Evolutionary conservation across 1,139 yeast species (phyloP), one percentile per base, ranked within the genome.

Genomic region (Saccharomycopsis hybrid): DNA sequence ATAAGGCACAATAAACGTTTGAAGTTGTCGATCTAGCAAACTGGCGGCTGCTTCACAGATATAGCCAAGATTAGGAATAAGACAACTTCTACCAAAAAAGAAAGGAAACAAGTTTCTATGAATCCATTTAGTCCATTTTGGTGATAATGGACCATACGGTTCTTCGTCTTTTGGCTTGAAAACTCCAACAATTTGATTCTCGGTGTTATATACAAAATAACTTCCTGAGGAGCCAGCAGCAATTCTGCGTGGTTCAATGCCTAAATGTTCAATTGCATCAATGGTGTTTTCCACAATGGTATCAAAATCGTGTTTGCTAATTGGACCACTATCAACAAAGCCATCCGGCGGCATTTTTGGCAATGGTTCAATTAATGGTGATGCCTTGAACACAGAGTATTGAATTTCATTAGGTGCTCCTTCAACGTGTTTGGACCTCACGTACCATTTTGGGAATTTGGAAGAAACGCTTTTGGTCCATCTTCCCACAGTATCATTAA

Each of bases 101-200:
- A 89, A 84, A 0, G 90, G 90, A 54, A 83, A 84, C 55, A 83
- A 73, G 32, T 83, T 84, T 54, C 90, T 65, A 61, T 84, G 90
- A 5, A 82, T 62, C 90, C 90, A 84, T 65, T 84, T 84, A 1
- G 86, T 77, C 89, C 90, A 82, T 62, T 84, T 84, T 0, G 90
- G 90, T 4, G 85, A 80, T 49, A 84, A 61, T 0, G 89, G 87
- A 0, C 90, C 92, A 60, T 84, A 84, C 0, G 90, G 92, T 57
- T 84, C 90, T 63, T 84, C 92, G 63, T 83, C 88, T 60, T 82
- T 82, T 4, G 92, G 92, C 61, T 84, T 84, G 69, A 84, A 84
- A 2, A 84, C 81, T 0, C 83, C 90, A 4, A 73, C 74, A 5
- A 65, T 62, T 41, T 64, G 61, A 32, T 65, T 64, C 1, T 59